Evolutionary conservation across 1,139 yeast species (phyloP), one percentile per base, ranked within the genome.

Genomic region (Sugiyamaella pinicola): DNA sequence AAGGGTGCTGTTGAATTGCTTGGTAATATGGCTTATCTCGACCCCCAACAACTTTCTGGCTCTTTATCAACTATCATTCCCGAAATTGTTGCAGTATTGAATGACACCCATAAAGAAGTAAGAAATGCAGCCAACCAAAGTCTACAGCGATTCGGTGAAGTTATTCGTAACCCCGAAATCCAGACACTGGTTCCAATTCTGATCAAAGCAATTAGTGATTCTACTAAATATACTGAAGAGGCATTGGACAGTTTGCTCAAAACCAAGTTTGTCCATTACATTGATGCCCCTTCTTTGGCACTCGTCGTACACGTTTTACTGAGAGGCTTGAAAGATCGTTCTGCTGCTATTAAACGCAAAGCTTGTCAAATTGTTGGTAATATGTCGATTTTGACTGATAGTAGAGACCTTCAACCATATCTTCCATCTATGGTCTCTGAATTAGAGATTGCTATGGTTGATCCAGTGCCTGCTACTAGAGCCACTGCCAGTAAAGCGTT

Each of bases 311-410:
- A 91, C 66, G 97, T 95, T 50, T 84, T 93, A 51, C 95, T 89
- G 67, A 83, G 99, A 70, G 99, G 98, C 73, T 84, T 95, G 87
- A 83, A 81, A 55, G 98, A 91, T 61, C 78, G 99, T 64, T 86
- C 96, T 22, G 98, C 99, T 0, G 79, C 84, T 39, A 88, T 95
- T 2, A 93, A 93, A 75, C 84, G 88, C 69, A 90, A 89, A 70
- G 95, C 99, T 0, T 90, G 98, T 70, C 97, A 93, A 72, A 93
- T 95, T 75, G 97, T 95, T 38, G 99, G 99, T 60, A 93, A 93
- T 67, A 91, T 95, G 98, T 90, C 99, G 1, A 89, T 93, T 69
- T 78, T 95, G 64, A 96, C 95, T 19, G 98, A 91, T 62, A 78
- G 89, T 21, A 83, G 81, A 61, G 99, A 95, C 68, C 77, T 95